Evolutionary conservation across 768 basidiomycete genomes (phyloP), one percentile per base, ranked within the genome.

Genomic region (Phlebiopsis gigantea): DNA sequence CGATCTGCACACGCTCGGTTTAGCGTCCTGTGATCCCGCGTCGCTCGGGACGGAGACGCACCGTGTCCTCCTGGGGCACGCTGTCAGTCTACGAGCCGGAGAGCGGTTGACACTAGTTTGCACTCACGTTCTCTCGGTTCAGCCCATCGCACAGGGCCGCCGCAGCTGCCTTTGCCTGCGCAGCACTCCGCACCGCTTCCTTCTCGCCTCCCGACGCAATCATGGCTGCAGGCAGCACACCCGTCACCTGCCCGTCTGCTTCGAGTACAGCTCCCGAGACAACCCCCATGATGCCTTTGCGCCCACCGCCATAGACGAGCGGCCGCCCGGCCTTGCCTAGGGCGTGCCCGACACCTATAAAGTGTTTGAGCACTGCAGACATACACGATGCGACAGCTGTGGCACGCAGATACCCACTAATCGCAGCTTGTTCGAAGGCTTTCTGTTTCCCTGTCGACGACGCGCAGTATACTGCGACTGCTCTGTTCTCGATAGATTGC

Each of bases 221-320:
- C 77, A 97, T 90, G 0, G 92, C 90, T 39, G 75, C 78, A 0
- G 93, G 94, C 25, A 90, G 73, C 44, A 98, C 74, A 3, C 93
- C 93, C 4, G 81, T 87, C 24, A 88, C 89, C 42, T 78, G 72
- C 1, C 93, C 91, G 8, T 88, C 87, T 2, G 73, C 72, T 57
- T 85, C 76, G 7, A 89, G 73, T 0, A 80, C 86, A 0, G 87
- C 72, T 12, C 75, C 72, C 0, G 90, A 88, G 8, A 94, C 84
- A 46, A 80, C 69, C 59, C 94, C 94, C 94, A 97, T 97, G 60
- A 96, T 77, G 1, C 94, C 94, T 43, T 77, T 76, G 19, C 77
- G 76, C 0, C 93, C 94, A 6, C 94, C 94, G 1, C 94, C 94
- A 66, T 97, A 98, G 2, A 98, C 79, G 14, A 97, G 76, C 3